Conservation (phyloP, 495 filamentous ascomycete species). For the Pyronema domesticum region DNA sequence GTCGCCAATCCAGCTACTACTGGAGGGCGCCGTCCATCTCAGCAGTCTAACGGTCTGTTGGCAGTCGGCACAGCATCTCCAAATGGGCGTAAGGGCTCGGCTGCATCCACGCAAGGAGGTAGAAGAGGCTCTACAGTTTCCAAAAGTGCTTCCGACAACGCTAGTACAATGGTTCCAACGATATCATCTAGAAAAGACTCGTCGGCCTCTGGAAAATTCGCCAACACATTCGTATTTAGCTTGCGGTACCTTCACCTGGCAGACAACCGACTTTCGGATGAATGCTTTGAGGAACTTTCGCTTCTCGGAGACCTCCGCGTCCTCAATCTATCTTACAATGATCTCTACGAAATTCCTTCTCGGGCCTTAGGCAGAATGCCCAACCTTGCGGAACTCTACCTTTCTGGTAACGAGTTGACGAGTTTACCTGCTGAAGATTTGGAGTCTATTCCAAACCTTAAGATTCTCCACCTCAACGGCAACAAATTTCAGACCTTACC, state of each 20-base stretch:
- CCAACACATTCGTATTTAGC: conserved; percentile 70
- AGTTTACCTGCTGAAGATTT: conserved; percentile 86
- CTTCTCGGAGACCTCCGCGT: conserved; percentile 69
- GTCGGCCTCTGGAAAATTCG: conserved; percentile 50
- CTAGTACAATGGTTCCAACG: conserved; percentile 1
- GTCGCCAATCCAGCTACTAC: conserved; percentile 19
- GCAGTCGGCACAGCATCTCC: conserved; percentile 54
- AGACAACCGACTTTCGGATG: conserved; percentile 84
- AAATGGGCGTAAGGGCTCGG: conserved; percentile 56
- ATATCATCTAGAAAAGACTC: conserved; percentile 59
- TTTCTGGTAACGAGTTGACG: conserved; percentile 88
- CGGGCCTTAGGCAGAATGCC: conserved; percentile 75
- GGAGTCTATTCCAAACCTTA: conserved; percentile 67
- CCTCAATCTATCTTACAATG: conserved; percentile 89
- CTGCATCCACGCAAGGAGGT: conserved; percentile 55
- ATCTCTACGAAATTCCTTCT: conserved; percentile 76
- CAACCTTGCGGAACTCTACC: conserved; percentile 73
- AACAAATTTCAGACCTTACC: conserved; percentile 96
- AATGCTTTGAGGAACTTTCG: conserved; percentile 78
- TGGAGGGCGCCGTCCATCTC: conserved; percentile 54
- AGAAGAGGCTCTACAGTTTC: conserved; percentile 75
- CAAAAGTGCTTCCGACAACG: conserved; percentile 38
- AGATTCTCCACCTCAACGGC: conserved; percentile 82
- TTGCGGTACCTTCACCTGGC: conserved; percentile 72
- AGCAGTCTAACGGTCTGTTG: conserved; percentile 56